Conservation (phyloP, 768 basidiomycete genomes). For the Mrakia hoshinonis region DNA sequence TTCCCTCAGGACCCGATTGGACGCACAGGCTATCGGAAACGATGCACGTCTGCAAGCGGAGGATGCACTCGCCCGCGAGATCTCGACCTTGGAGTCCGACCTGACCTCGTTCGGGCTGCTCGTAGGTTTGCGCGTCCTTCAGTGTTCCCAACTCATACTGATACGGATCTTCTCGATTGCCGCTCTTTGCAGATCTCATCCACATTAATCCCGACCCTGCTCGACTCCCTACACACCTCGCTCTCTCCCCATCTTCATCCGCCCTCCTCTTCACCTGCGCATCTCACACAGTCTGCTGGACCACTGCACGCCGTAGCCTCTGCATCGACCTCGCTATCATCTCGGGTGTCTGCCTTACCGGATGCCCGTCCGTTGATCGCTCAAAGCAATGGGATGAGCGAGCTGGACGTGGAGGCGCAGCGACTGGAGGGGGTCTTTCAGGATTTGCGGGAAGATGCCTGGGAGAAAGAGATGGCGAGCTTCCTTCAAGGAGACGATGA, state of each 20-base stretch:
- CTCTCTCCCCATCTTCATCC: not conserved
- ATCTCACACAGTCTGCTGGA: not conserved
- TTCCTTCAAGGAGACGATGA: not conserved
- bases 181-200: not conserved
- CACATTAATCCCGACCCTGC: not conserved
- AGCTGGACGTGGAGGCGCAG: not conserved
- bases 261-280: not conserved
- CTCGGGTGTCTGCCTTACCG: not conserved
- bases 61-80: not conserved
- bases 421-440: not conserved
- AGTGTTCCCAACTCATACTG: not conserved
- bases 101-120: constrained; percentile 1
- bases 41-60: not conserved
- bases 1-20: not conserved
- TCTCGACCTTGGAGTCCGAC: not conserved
- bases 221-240: not conserved
- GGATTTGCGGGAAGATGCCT: not conserved
- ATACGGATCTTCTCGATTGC: too few species aligned
- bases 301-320: not conserved
- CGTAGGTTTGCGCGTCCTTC: not conserved
- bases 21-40: not conserved
- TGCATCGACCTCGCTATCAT: not conserved
- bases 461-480: constrained; percentile 6
- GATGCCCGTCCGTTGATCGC: too few species aligned
- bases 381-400: not conserved